Conservation (phyloP, 208 protist genomes). For the Trypanosoma platydactyli region DNA sequence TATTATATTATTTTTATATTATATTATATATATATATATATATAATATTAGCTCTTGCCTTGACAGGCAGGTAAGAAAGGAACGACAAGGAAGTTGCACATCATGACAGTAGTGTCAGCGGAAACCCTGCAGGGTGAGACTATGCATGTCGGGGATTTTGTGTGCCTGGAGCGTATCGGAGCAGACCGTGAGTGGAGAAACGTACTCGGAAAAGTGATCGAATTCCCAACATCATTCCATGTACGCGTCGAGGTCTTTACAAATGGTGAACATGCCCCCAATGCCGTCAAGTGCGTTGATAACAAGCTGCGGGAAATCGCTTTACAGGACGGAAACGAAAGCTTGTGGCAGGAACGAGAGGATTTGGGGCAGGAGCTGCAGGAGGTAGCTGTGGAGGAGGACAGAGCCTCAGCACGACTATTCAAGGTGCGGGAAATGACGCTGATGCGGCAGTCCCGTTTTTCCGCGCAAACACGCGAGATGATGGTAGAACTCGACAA, state of each 20-base stretch:
- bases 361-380: conserved; percentile 48
- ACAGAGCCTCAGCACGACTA: conserved; percentile 44
- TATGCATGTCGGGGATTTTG: conserved; percentile 51
- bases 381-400: conserved; percentile 43
- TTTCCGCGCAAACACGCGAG: conserved; percentile 30
- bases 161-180: conserved; percentile 67
- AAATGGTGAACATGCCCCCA: conserved; percentile 39
- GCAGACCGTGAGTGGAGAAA: conserved; percentile 55
- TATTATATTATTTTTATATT: too few relatives aligned
- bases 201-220: conserved; percentile 58
- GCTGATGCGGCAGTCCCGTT: conserved; percentile 40
- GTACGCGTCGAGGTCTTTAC: conserved; percentile 66
- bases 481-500: conserved; percentile 50
- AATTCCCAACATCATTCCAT: conserved; percentile 50
- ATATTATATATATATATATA: too few relatives aligned
- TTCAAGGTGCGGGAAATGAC: conserved; percentile 56
- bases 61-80: not conserved
- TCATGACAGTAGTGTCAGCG: not conserved
- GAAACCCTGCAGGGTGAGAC: not conserved
- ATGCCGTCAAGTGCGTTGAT: conserved; percentile 37
- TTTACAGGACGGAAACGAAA: conserved; percentile 33
- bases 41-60: too few relatives aligned
- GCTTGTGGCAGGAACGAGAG: conserved; percentile 57
- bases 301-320: conserved; percentile 43
- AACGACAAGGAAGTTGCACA: not conserved